Evolutionary conservation across 1,284 basidiomycete species (phyloP), one percentile per base, ranked within the genome.

Genomic region (Ustilago bromivora): DNA sequence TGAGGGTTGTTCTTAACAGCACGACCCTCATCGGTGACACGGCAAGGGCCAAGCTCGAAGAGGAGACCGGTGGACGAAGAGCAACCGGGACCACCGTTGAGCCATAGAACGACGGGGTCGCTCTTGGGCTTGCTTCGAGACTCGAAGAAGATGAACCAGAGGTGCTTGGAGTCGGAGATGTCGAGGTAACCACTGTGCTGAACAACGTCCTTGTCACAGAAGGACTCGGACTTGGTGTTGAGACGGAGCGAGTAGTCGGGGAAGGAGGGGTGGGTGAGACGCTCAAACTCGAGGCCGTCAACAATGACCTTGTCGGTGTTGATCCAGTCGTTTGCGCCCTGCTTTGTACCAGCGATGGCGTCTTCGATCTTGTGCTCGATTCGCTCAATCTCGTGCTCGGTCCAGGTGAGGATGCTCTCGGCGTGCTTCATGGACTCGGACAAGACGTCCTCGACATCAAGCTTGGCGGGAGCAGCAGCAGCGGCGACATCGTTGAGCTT

Each of bases 131-230:
- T 89, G 68, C 87, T 89, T 49, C 94, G 89, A 2, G 92, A 90
- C 88, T 96, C 94, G 81, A 95, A 95, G 89, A 94, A 93, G 34
- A 92, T 94, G 88, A 94, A 95, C 90, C 94, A 94, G 28, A 95
- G 89, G 81, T 95, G 94, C 82, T 93, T 94, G 78, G 92, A 91
- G 35, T 93, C 90, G 0, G 91, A 91, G 71, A 96, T 91, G 84
- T 97, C 95, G 47, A 98, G 89, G 87, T 96, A 97, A 13, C 86
- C 86, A 55, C 93, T 94, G 83, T 93, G 91, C 85, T 95, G 93
- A 86, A 95, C 91, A 55, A 95, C 94, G 52, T 89, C 88, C 0
- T 92, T 87, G 80, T 96, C 95, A 80, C 95, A 97, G 31, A 96
- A 78, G 3, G 79, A 40, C 61, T 78, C 68, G 52, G 68, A 60